These are phyloP conservation scores for Penicillium capsulatum DNA, from an alignment of 2,329 filamentous ascomycete genomes.

Conservation along the genomic window DNA sequence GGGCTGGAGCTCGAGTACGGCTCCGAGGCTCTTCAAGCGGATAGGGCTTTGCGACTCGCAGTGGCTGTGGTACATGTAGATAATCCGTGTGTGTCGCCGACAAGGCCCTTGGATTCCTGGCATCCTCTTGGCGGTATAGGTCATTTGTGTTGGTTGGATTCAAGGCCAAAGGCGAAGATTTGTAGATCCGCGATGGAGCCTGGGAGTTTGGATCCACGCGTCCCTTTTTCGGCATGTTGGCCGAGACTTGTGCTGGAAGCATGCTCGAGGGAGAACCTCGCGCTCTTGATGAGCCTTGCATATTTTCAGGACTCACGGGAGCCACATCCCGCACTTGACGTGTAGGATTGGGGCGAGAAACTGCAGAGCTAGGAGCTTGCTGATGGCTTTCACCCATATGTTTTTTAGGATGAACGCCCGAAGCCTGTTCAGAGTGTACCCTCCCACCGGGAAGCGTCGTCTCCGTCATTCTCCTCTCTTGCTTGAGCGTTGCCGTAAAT, in stretches of 20 bases:
- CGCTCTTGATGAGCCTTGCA: background rate
- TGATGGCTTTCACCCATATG: background rate
- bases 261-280: background rate
- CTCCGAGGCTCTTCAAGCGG: slow-evolving; percentile 7
- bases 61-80: slow-evolving; percentile 1
- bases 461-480: slow-evolving; percentile 14
- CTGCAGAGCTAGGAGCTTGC: background rate
- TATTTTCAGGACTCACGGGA: background rate
- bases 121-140: slow-evolving; percentile 1
- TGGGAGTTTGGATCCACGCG: slow-evolving; percentile 9
- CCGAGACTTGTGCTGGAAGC: background rate
- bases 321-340: slow-evolving; percentile 9
- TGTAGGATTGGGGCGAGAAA: slow-evolving; percentile 2
- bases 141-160: slow-evolving; percentile 19
- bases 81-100: background rate
- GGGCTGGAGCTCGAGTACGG: slow-evolving; percentile 3
- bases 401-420: too few species aligned
- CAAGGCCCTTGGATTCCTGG: background rate
- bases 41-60: slow-evolving; percentile 3
- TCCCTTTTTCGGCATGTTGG: slow-evolving; percentile 5
- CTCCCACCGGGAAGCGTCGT: background rate
- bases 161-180: slow-evolving; percentile 32
- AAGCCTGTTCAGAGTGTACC: background rate
- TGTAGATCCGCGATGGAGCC: slow-evolving; percentile 23
- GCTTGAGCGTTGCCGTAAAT: slow-evolving; percentile 25